Evolutionary conservation across 352 stramenopile genomes (phyloP), one percentile per base, ranked within the genome.

Genomic region (Globisporangium nodosum): DNA sequence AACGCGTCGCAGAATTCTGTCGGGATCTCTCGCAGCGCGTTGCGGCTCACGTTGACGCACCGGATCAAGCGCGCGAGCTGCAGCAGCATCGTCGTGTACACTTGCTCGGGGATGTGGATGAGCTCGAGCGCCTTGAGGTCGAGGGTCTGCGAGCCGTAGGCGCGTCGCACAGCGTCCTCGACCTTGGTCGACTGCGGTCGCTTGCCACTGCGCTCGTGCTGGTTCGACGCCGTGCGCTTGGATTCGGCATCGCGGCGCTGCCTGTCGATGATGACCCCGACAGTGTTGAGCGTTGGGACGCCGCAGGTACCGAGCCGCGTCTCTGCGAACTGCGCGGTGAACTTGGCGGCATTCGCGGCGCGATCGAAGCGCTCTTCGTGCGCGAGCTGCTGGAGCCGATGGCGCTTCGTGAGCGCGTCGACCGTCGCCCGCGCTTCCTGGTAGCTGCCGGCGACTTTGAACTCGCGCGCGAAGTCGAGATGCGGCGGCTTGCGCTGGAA

Each of bases 71-170:
- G 71, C 8, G 76, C 80, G 42, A 92, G 66, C 54, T 92, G 82
- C 39, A 87, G 42, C 45, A 90, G 52, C 53, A 92, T 65, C 0
- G 78, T 88, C n/a, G 73, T 71, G 37, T 72, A 86, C 1, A 92
- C 69, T 18, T 78, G 58, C 0, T 58, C n/a, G 16, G 82, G 80
- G 39, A 90, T 76, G 49, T 82, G 69, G 2, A 85, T 71, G 30
- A 92, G 73, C 39, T 85, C 79, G 9, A 89, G 51, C 3, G 74
- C 69, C 54, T 88, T 90, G 3, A 92, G 57, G 35, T 92, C 75
- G 27, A 92, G 69, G 6, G 70, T 70, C 8, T 77, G 73, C 0
- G 70, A 82, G 31, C 82, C 80, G 31, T 82, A 88, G 0, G 70
- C 70, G 0, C 63, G 68, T 21, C 78, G 76, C 1, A 92, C 68